phyloP scores from a whole-genome alignment of 2,329 filamentous ascomycete species.

The Simplicillium aogashimaense region DNA sequence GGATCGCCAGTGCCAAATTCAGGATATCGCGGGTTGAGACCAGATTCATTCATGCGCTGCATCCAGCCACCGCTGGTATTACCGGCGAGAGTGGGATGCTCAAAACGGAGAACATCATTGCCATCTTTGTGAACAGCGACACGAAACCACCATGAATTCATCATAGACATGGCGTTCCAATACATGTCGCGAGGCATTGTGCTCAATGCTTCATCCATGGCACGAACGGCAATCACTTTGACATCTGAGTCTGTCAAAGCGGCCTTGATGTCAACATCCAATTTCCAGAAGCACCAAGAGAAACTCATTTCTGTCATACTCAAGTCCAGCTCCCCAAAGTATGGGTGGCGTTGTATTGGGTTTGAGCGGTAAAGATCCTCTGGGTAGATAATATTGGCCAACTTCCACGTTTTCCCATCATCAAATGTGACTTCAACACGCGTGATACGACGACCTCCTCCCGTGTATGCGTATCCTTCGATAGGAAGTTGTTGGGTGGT shows the following conservation, averaged over 20 bases:
- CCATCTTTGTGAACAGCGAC: slow-evolving; percentile 55
- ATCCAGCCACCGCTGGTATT: background rate
- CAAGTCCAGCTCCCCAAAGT: slow-evolving; percentile 64
- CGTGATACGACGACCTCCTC: slow-evolving; percentile 66
- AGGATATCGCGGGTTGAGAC: background rate
- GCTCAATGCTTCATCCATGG: slow-evolving; percentile 78
- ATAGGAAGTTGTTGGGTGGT: slow-evolving; percentile 31
- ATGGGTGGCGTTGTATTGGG: slow-evolving; percentile 48
- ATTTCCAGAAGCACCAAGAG: slow-evolving; percentile 78
- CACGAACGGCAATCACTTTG: slow-evolving; percentile 52
- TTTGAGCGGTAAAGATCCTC: slow-evolving; percentile 66
- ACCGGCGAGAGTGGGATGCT: slow-evolving; percentile 55
- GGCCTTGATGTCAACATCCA: slow-evolving; percentile 47
- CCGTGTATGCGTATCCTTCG: slow-evolving; percentile 72
- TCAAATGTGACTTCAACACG: slow-evolving; percentile 27
- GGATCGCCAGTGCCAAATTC: background rate
- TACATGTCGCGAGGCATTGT: slow-evolving; percentile 81
- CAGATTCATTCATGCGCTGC: background rate
- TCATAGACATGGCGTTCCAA: slow-evolving; percentile 84
- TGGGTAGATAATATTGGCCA: slow-evolving; percentile 65
- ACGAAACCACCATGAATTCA: slow-evolving; percentile 86
- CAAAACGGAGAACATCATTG: slow-evolving; percentile 57
- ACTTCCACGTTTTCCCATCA: slow-evolving; percentile 39
- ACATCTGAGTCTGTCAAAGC: slow-evolving; percentile 54
- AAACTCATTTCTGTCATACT: slow-evolving; percentile 66